A percentile compares a stretch with the other conserved stretches of the same genome.
phyloP scores from a whole-genome alignment of 257 asterid genomes.

The Solanum ahanhuiri region DNA sequence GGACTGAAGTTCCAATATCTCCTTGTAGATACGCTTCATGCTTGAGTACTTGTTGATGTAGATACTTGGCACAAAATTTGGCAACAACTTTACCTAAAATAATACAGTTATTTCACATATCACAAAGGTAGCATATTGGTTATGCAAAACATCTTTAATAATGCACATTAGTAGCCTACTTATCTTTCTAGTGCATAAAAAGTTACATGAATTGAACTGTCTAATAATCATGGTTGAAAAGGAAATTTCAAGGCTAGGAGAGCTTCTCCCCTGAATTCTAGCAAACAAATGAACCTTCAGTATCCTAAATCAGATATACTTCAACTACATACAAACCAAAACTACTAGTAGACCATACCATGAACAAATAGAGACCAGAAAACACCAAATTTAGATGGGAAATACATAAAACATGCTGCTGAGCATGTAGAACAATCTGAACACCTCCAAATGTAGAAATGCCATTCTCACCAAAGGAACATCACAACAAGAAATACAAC shows the following conservation, averaged over 20 bases:
- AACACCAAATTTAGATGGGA: neutral
- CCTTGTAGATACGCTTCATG: conserved; percentile 78
- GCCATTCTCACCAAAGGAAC: neutral
- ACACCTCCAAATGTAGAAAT: neutral
- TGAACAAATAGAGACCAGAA: neutral
- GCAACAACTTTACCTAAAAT: conserved; percentile 88
- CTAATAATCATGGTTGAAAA: neutral
- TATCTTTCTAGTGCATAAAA: neutral
- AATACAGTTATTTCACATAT: neutral
- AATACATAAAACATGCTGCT: neutral
- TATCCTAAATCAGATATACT: neutral
- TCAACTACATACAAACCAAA: neutral
- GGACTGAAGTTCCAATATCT: conserved; percentile 80
- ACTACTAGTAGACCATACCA: neutral
- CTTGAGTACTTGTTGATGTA: conserved; percentile 90
- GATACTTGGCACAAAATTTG: conserved; percentile 95
- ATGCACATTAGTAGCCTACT: neutral
- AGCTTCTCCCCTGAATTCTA: neutral
- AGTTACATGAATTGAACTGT: neutral
- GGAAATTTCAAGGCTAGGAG: neutral
- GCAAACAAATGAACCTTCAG: neutral
- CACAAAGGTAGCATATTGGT: conserved; percentile 5
- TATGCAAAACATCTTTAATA: neutral
- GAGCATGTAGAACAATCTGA: neutral
- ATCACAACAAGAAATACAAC: neutral